Percentiles rank a stretch among this genome's conserved stretches.
These are phyloP conservation scores for Citrus hindsii DNA, from an alignment of 345 rosid genomes.

Conservation along the genomic window DNA sequence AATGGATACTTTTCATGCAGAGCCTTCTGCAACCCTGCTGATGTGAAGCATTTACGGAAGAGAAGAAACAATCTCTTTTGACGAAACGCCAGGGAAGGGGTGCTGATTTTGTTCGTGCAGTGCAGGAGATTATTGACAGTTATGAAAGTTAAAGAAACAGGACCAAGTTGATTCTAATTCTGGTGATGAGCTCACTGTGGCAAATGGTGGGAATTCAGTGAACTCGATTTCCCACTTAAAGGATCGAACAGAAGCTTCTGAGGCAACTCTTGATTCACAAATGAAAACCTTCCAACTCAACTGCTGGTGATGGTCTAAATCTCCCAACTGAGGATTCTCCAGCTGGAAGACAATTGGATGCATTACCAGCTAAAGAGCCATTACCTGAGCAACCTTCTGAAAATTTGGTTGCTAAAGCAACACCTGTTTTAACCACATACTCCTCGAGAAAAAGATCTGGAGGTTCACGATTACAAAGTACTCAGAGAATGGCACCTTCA, in stretches of 20 bases:
- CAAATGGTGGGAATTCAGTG: conserved; percentile 45
- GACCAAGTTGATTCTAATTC: conserved; percentile 43
- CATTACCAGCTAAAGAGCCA: conserved; percentile 37
- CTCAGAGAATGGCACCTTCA: conserved; percentile 31
- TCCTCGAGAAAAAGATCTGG: conserved; percentile 71
- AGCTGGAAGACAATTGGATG: conserved; percentile 33
- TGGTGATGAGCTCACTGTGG: conserved; percentile 36
- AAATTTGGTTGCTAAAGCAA: conserved; percentile 34
- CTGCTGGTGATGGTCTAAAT: conserved; percentile 28
- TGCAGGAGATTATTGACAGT: conserved; percentile 82
- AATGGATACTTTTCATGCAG: conserved; percentile 39
- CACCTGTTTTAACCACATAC: conserved; percentile 58
- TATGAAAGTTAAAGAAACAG: conserved; percentile 68
- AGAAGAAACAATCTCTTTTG: conserved; percentile 82
- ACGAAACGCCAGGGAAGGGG: conserved; percentile 81
- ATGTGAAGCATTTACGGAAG: conserved; percentile 97
- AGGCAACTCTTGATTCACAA: conserved; percentile 32
- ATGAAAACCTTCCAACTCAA: conserved; percentile 29
- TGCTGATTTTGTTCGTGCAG: conserved; percentile 92
- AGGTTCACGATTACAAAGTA: conserved; percentile 39
- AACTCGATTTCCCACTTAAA: conserved; percentile 40
- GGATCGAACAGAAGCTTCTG: conserved; percentile 39
- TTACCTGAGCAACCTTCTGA: conserved; percentile 37
- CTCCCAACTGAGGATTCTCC: conserved; percentile 39
- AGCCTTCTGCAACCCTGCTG: conserved; percentile 91